Evolutionary conservation across 2,329 filamentous ascomycete species (phyloP), one percentile per base, ranked within the genome.

Genomic region (Fusarium graminum): DNA sequence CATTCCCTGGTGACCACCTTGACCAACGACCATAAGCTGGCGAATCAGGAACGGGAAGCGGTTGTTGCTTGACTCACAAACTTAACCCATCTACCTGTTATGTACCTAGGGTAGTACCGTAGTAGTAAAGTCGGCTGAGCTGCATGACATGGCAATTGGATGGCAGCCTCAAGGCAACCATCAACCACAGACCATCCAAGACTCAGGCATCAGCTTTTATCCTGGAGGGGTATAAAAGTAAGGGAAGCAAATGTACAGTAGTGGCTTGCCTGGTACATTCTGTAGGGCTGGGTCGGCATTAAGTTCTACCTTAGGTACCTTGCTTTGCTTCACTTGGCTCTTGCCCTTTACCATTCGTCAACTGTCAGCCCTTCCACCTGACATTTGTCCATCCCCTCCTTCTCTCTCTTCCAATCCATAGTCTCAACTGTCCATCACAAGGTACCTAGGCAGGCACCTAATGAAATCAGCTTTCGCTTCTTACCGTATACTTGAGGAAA

Each of bases 151-250:
- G 29, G 26, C 12, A 42, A 22, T 22, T 22, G 53, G 45, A 58
- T 47, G 38, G 65, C 52, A 61, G 55, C 65, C 65, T 68, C 64
- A 67, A 67, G 63, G 64, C 64, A 67, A 65, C 64, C 64, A 56
- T 44, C 26, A 36, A 25, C 38, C 51, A 36, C 39, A 6, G 22
- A 22, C 58, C 36, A 36, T 22, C n/a, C 17, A 39, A 26, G 43
- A 38, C 59, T 55, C 52, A 67, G 63, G 63, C 63, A 67, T 67
- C 63, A 59, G 46, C 38, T 19, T 36, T 16, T 19, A 49, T 49
- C 38, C 47, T 26, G 42, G 55, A 29, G 47, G 42, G 55, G 22
- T 22, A 22, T 22, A 22, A 22, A 22, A 22, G 22, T 22, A 22
- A 22, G 22, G 22, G 22, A 22, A 22, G 22, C 22, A 22, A 22